Percentiles rank a stretch among this genome's conserved stretches.
These are phyloP conservation scores for Dendryphion nanum DNA, from an alignment of 2,329 filamentous ascomycete genomes.

Conservation along the genomic window DNA sequence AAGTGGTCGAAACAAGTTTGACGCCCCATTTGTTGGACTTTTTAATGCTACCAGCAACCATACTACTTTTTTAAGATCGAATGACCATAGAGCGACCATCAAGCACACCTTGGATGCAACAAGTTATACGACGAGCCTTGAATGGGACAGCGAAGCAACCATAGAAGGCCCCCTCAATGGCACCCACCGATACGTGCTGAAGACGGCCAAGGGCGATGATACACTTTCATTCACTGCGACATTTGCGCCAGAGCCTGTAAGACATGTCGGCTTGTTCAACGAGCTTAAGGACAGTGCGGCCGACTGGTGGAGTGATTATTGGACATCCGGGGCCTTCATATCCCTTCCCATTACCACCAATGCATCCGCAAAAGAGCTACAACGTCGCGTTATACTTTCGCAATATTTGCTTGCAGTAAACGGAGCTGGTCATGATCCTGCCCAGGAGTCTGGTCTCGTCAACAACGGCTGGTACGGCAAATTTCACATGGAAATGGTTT, in stretches of 20 bases:
- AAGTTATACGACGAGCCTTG: conserved; percentile 43
- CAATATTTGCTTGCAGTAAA: conserved; percentile 56
- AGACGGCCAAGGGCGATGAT: conserved; percentile 22
- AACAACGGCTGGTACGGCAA: conserved; percentile 59
- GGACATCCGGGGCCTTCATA: conserved; percentile 53
- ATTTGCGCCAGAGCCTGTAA: conserved; percentile 23
- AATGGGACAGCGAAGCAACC: conserved; percentile 35
- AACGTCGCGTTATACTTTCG: conserved; percentile 54
- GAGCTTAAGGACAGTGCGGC: conserved; percentile 31
- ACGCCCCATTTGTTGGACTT: conserved; percentile 54
- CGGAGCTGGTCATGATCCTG: conserved; percentile 48
- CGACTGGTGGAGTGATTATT: conserved; percentile 52
- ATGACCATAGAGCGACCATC: conserved; percentile 38
- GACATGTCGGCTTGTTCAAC: conserved; percentile 31
- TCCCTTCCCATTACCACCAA: conserved; percentile 44
- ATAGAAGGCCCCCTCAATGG: conserved; percentile 34
- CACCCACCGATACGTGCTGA: conserved; percentile 48
- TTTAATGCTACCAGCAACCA: conserved; percentile 51
- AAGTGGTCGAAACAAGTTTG: conserved; percentile 51
- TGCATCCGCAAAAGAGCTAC: conserved; percentile 48
- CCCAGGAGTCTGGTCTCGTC: conserved; percentile 51
- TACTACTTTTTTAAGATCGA: conserved; percentile 37
- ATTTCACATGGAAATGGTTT: conserved; percentile 56
- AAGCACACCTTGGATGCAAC: conserved; percentile 46
- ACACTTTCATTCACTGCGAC: conserved; percentile 23